phyloP scores from a whole-genome alignment of 331 rosid species.

The Malus hybrid region DNA sequence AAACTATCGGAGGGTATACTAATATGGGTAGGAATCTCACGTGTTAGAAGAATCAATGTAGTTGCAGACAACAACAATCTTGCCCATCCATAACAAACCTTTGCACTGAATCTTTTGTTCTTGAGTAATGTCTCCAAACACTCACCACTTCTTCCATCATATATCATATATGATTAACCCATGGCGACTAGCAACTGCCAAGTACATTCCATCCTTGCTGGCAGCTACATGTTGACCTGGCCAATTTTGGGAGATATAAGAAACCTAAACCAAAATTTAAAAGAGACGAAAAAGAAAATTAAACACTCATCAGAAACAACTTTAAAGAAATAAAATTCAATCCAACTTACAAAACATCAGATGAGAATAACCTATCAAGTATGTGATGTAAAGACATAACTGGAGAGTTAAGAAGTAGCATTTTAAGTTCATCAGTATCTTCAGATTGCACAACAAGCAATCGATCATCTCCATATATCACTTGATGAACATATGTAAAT shows the following conservation, averaged over 20 bases:
- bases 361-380: constrained; percentile 3
- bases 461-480: too few species aligned
- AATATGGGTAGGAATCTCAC: constrained; percentile 42
- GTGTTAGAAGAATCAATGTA: constrained; percentile 70
- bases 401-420: constrained; percentile 95
- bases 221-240: constrained; percentile 98
- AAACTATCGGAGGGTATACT: neutral
- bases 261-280: constrained; percentile 48
- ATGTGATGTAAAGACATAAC: constrained; percentile 37
- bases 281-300: neutral
- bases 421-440: too few species aligned
- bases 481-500: too few species aligned
- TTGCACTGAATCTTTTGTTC: constrained; percentile 90
- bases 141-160: constrained; percentile 84
- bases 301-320: constrained; percentile 17
- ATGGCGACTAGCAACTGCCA: constrained; percentile 87
- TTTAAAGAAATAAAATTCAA: neutral
- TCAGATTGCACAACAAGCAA: too few species aligned
- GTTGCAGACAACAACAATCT: constrained; percentile 97
- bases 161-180: constrained; percentile 89
- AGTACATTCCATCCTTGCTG: constrained; percentile 92
- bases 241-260: constrained; percentile 97
- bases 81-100: constrained; percentile 97
- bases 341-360: constrained; percentile 7
- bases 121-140: constrained; percentile 93